These are phyloP conservation scores for Pseudogymnoascus sp. DNA, from an alignment of 2,329 filamentous ascomycete species.

Conservation along the genomic window DNA sequence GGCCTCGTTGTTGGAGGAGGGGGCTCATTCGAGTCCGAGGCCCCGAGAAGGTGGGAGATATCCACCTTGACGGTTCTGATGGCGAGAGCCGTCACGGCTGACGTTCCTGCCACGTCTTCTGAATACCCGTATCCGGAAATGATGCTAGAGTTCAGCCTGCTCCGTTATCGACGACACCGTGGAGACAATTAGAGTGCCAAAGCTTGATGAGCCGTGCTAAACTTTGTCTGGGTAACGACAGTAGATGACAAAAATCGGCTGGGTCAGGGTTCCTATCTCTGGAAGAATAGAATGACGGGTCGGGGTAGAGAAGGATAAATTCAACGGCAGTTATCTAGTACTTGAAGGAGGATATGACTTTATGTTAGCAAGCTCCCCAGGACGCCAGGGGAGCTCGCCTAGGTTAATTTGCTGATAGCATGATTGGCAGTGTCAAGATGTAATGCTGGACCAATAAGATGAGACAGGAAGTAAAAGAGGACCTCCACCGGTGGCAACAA, in stretches of 20 bases:
- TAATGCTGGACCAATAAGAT: slow-evolving; percentile 8
- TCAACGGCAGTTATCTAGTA: slow-evolving; percentile 3
- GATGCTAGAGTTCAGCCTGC: slow-evolving; percentile 16
- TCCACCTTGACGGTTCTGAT: slow-evolving; percentile 68
- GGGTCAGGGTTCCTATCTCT: background rate
- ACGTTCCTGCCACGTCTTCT: slow-evolving; percentile 13
- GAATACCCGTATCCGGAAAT: slow-evolving; percentile 19
- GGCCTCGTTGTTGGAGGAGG: slow-evolving; percentile 38
- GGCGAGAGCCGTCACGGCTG: slow-evolving; percentile 27
- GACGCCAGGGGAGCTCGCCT: slow-evolving; percentile 7
- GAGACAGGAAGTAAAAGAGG: slow-evolving; percentile 1
- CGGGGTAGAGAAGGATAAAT: slow-evolving; percentile 2
- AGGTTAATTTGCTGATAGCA: slow-evolving; percentile 1
- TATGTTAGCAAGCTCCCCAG: slow-evolving; percentile 1
- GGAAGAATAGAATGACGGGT: slow-evolving; percentile 4
- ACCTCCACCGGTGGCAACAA: background rate
- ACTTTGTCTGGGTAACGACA: background rate
- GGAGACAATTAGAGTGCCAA: background rate
- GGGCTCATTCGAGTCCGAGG: slow-evolving; percentile 65
- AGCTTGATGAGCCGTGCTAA: background rate
- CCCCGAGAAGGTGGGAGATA: slow-evolving; percentile 85
- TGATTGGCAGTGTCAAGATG: slow-evolving; percentile 9
- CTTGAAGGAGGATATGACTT: slow-evolving; percentile 5
- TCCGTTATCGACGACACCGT: slow-evolving; percentile 3
- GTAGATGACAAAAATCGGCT: background rate